Percentiles rank a stretch among this genome's conserved stretches.
Evolutionary conservation across 768 basidiomycete genomes (phyloP).

Genomic region (Kwoniella bestiolae): DNA sequence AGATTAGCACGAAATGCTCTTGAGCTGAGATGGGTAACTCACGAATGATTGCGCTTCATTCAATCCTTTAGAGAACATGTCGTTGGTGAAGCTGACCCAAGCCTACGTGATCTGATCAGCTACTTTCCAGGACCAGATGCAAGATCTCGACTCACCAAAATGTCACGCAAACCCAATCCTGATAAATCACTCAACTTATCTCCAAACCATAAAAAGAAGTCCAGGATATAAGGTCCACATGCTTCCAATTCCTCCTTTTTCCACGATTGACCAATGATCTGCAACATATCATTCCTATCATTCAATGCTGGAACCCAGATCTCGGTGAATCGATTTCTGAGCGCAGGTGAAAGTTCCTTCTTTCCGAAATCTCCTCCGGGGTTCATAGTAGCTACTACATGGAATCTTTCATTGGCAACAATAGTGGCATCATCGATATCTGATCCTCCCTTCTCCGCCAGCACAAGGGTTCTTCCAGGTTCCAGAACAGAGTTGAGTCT

Average conservation of each 20-base stretch:
- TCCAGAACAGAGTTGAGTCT: conserved; percentile 97
- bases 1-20: not conserved
- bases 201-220: conserved; percentile 82
- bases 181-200: conserved; percentile 63
- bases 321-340: conserved; percentile 97
- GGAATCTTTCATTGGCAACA: conserved; percentile 71
- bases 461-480: conserved; percentile 79
- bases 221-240: conserved; percentile 70
- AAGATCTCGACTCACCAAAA: conserved; percentile 67
- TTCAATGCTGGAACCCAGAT: conserved; percentile 95
- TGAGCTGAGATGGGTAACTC: conserved; percentile 16
- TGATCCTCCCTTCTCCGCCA: conserved; percentile 88
- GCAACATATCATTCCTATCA: conserved; percentile 70
- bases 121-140: conserved; percentile 38
- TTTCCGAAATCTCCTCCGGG: conserved; percentile 99
- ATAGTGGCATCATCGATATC: conserved; percentile 71
- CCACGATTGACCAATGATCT: conserved; percentile 79
- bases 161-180: conserved; percentile 79
- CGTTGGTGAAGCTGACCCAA: conserved; percentile 89
- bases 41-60: conserved; percentile 33
- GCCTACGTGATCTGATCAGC: conserved; percentile 63
- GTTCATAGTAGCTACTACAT: conserved; percentile 97
- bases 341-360: conserved; percentile 94
- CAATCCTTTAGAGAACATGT: conserved; percentile 58
- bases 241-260: conserved; percentile 62